Evolutionary conservation across 495 filamentous ascomycete genomes (phyloP).

Genomic region (Tuber microsphaerosporum): DNA sequence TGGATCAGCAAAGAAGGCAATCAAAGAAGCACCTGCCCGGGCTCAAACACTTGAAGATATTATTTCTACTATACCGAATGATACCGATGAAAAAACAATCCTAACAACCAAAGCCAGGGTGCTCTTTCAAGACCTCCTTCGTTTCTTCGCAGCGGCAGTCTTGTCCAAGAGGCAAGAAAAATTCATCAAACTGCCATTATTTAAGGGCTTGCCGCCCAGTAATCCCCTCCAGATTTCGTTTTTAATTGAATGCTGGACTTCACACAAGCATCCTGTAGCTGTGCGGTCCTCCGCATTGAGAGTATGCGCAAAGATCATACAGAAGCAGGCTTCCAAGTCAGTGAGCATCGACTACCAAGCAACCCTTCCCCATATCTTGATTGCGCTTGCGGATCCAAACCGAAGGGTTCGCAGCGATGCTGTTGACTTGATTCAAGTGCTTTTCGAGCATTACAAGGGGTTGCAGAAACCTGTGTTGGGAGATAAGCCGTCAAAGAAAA

Average conservation of each 20-base stretch:
- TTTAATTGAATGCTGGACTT: slow-evolving; percentile 62
- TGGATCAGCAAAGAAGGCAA: slow-evolving; percentile 12
- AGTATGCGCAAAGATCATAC: slow-evolving; percentile 51
- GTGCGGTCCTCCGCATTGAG: slow-evolving; percentile 62
- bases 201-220: slow-evolving; percentile 51
- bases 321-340: slow-evolving; percentile 44
- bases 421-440: slow-evolving; percentile 53
- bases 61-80: slow-evolving; percentile 30
- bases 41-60: slow-evolving; percentile 20
- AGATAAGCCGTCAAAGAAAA: slow-evolving; percentile 45
- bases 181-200: slow-evolving; percentile 53
- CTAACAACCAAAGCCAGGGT: slow-evolving; percentile 41
- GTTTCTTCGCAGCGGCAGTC: slow-evolving; percentile 55
- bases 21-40: slow-evolving; percentile 26
- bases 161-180: slow-evolving; percentile 46
- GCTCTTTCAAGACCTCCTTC: slow-evolving; percentile 48
- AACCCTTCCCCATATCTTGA: slow-evolving; percentile 67
- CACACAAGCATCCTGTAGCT: slow-evolving; percentile 58
- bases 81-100: slow-evolving; percentile 48
- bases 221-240: slow-evolving; percentile 68
- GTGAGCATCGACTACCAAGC: slow-evolving; percentile 63
- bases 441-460: slow-evolving; percentile 43
- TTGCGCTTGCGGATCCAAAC: slow-evolving; percentile 65
- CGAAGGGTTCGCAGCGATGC: slow-evolving; percentile 68
- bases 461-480: slow-evolving; percentile 34